phyloP scores from a whole-genome alignment of 192 early-diverging fungal species.

The Umbelopsis isabellina region DNA sequence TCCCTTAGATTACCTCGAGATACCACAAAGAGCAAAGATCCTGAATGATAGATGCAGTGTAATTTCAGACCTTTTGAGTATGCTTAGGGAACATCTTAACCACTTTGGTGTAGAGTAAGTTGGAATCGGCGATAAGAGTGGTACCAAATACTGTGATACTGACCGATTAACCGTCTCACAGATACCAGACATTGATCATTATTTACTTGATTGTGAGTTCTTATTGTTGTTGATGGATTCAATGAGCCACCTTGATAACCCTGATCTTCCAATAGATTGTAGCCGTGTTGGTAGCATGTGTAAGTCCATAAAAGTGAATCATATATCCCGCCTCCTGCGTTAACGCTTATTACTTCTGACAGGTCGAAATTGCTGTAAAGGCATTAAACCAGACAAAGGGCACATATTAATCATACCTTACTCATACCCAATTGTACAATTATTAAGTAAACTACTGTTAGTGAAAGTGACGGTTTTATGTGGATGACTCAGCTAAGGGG shows the following conservation, averaged over 20 bases:
- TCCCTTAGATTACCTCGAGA: slow-evolving; percentile 65
- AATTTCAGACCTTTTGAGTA: slow-evolving; percentile 61
- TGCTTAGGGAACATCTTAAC: slow-evolving; percentile 64
- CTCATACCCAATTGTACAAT: background rate
- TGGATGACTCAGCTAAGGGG: slow-evolving; percentile 10
- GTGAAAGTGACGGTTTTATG: background rate
- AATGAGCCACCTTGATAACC: background rate
- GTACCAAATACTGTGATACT: background rate
- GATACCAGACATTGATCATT: slow-evolving; percentile 63
- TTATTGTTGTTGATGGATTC: slow-evolving; percentile 25
- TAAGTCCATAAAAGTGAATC: slow-evolving; percentile 21
- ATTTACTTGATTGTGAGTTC: slow-evolving; percentile 60
- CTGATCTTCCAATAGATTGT: slow-evolving; percentile 19
- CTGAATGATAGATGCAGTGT: slow-evolving; percentile 61
- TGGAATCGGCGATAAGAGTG: background rate
- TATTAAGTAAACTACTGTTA: background rate
- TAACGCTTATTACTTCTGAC: slow-evolving; percentile 1
- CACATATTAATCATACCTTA: slow-evolving; percentile 6
- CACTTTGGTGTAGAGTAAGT: slow-evolving; percentile 52
- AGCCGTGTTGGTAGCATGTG: slow-evolving; percentile 41
- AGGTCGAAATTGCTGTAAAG: slow-evolving; percentile 42
- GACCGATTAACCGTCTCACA: background rate
- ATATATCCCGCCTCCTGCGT: background rate
- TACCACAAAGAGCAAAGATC: slow-evolving; percentile 61
- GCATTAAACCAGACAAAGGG: slow-evolving; percentile 11